These are phyloP conservation scores for Syncephalis plumigaleata DNA, from an alignment of 371 early-diverging fungal genomes.

Conservation along the genomic window DNA sequence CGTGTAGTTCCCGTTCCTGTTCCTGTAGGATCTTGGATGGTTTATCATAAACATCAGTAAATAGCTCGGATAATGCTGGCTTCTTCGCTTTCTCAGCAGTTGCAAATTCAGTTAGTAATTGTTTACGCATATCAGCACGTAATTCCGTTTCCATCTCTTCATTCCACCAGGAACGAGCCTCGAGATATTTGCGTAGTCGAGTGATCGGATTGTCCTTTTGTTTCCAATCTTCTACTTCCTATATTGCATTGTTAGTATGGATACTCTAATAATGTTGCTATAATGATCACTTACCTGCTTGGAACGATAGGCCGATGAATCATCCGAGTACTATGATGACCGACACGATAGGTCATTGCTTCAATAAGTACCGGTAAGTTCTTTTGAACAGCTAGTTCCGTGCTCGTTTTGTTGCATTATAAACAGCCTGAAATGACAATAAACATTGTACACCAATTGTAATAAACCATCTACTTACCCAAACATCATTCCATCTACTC, in stretches of 20 bases:
- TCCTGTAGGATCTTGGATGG: constrained; percentile 49
- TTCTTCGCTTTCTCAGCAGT: constrained; percentile 78
- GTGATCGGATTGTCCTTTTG: constrained; percentile 75
- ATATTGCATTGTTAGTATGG: too few relatives aligned
- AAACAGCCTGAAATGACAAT: constrained; percentile 44
- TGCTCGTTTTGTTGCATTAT: constrained; percentile 77
- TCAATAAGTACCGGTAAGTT: constrained; percentile 86
- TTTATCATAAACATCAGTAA: constrained; percentile 88
- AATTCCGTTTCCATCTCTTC: constrained; percentile 50
- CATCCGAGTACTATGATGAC: constrained; percentile 97
- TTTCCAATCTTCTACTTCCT: constrained; percentile 87
- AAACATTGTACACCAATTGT: background rate
- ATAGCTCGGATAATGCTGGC: constrained; percentile 65
- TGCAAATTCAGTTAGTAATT: constrained; percentile 58
- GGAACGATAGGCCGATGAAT: constrained; percentile 85
- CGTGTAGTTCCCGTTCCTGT: constrained; percentile 63
- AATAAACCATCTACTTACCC: constrained; percentile 18
- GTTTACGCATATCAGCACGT: constrained; percentile 35
- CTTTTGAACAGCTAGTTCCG: constrained; percentile 59
- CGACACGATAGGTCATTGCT: constrained; percentile 92
- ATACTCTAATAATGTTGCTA: too few relatives aligned
- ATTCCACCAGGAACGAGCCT: constrained; percentile 70
- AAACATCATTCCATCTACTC: constrained; percentile 96
- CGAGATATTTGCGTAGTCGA: constrained; percentile 79
- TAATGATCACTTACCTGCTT: constrained; percentile 16